Evolutionary conservation across 2,329 filamentous ascomycete genomes (phyloP).

Genomic region (Diatrype stigma): DNA sequence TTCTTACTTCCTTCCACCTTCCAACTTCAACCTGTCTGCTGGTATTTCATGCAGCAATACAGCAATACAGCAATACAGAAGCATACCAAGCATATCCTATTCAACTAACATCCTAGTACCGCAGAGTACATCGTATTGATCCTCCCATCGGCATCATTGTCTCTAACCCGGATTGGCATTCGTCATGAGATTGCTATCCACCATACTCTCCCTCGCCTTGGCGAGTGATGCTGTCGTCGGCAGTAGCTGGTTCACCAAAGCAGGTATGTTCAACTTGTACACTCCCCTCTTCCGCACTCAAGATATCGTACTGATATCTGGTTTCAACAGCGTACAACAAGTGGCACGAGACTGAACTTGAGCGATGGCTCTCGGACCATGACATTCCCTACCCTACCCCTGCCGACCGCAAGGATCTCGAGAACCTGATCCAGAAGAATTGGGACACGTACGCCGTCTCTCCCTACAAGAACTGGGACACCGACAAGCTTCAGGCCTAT

Average conservation of each 20-base stretch:
- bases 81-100: background rate
- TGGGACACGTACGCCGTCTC: constrained; percentile 75
- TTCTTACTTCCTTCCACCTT: background rate
- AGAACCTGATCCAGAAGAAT: constrained; percentile 81
- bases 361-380: constrained; percentile 93
- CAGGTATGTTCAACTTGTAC: constrained; percentile 63
- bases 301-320: constrained; percentile 18
- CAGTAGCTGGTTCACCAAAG: constrained; percentile 81
- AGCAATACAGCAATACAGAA: background rate
- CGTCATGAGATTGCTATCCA: constrained; percentile 74
- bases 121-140: background rate
- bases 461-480: constrained; percentile 76
- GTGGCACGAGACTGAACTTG: constrained; percentile 97
- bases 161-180: background rate
- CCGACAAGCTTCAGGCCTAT: constrained; percentile 62
- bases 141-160: background rate
- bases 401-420: constrained; percentile 90
- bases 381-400: constrained; percentile 86
- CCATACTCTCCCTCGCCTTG: constrained; percentile 66
- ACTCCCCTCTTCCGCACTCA: constrained; percentile 3
- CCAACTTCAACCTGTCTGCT: background rate
- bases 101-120: background rate
- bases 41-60: background rate
- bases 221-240: constrained; percentile 66
- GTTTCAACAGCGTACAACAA: constrained; percentile 79